Conservation (phyloP, 805 yeast genomes). For the Starmerella powellii region DNA sequence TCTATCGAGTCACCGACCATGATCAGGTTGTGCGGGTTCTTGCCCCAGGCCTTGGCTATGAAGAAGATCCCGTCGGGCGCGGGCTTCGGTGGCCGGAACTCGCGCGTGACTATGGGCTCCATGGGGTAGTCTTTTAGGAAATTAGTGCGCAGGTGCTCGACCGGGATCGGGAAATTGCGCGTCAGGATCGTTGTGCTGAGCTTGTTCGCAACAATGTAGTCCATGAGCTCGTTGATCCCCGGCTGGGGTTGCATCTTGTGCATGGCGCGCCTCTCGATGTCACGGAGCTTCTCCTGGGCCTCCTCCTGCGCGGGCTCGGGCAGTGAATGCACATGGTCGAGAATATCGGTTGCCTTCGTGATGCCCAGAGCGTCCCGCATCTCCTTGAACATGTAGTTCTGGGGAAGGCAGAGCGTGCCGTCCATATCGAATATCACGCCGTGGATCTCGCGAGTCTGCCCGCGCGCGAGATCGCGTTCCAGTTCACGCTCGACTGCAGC, state of each 20-base stretch:
- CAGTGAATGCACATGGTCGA: constrained; percentile 39
- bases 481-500: no score
- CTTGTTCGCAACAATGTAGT: constrained; percentile 23
- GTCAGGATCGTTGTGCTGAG: constrained; percentile 50
- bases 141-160: constrained; percentile 37
- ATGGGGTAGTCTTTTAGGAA: constrained; percentile 36
- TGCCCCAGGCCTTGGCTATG: constrained; percentile 40
- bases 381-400: constrained; percentile 32
- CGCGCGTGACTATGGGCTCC: constrained; percentile 47
- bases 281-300: constrained; percentile 39
- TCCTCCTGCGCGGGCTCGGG: constrained; percentile 30
- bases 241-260: constrained; percentile 38
- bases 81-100: constrained; percentile 58
- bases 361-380: constrained; percentile 53
- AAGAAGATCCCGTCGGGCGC: constrained; percentile 50
- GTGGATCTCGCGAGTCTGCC: background rate
- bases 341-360: constrained; percentile 38
- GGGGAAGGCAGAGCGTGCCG: constrained; percentile 61
- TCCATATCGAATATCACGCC: constrained; percentile 62
- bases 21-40: constrained; percentile 37
- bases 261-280: constrained; percentile 56
- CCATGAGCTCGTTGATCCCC: constrained; percentile 38
- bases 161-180: constrained; percentile 46
- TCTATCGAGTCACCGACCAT: constrained; percentile 70
- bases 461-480: no score